phyloP scores from a whole-genome alignment of 1,284 basidiomycete genomes.

The Ustilago loliicola region DNA sequence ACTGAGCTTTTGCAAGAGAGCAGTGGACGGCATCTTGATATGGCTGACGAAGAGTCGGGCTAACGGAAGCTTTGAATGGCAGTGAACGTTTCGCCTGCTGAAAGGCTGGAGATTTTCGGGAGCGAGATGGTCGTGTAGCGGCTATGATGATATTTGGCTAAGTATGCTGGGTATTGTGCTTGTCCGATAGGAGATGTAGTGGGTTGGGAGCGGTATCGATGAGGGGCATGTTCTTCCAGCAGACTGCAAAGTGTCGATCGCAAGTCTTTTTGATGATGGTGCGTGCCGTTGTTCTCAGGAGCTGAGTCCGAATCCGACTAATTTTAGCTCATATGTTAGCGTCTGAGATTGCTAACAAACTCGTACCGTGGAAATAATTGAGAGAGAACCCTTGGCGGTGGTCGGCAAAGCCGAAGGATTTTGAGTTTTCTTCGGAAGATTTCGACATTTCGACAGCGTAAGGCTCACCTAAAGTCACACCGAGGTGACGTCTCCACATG shows the following conservation, averaged over 20 bases:
- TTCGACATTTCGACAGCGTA: constrained; percentile 11
- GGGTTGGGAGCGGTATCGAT: not conserved
- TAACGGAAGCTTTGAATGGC: not conserved
- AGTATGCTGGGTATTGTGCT: not conserved
- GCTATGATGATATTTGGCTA: not conserved
- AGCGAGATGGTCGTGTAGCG: not conserved
- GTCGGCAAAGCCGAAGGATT: constrained; percentile 34
- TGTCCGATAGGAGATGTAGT: not conserved
- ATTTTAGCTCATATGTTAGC: not conserved
- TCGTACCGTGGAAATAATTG: not conserved
- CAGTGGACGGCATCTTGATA: not conserved
- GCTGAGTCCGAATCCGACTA: constrained; percentile 5
- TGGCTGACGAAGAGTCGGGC: not conserved
- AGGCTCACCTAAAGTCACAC: constrained; percentile 1
- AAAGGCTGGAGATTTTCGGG: not conserved
- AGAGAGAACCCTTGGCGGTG: not conserved
- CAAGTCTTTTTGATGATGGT: not conserved
- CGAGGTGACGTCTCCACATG: constrained; percentile 19
- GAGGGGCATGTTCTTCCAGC: constrained; percentile 1
- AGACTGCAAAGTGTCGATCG: constrained; percentile 3
- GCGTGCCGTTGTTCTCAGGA: not conserved
- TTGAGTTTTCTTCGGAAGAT: constrained; percentile 30
- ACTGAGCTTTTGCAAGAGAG: constrained; percentile 1
- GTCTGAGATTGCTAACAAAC: not conserved
- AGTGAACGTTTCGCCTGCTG: not conserved